phyloP scores from a whole-genome alignment of 225 moss, liverwort and hornwort species.

The Sphagnum tenellum region DNA sequence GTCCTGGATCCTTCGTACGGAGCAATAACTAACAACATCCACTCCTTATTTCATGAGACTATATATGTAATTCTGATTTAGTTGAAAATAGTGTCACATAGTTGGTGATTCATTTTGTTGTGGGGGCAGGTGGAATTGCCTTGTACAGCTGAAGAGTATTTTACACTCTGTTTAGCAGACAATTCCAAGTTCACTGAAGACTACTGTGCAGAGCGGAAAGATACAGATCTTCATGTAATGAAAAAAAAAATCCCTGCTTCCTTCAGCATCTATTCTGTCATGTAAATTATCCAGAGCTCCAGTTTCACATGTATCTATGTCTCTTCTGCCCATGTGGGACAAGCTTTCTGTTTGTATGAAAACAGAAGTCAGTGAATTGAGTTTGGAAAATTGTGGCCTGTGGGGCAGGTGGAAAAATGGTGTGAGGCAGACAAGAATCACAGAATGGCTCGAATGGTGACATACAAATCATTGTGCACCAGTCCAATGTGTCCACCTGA shows the following conservation, averaged over 20 bases:
- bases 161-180: slow-evolving; percentile 35
- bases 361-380: neutral
- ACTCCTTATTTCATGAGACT: too few relatives aligned
- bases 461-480: slow-evolving; percentile 59
- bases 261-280: too few relatives aligned
- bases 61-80: too few relatives aligned
- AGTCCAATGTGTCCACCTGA: slow-evolving; percentile 98
- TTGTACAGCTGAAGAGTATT: slow-evolving; percentile 60
- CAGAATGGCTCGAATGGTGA: slow-evolving; percentile 61
- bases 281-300: too few relatives aligned
- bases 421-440: slow-evolving; percentile 43
- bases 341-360: too few relatives aligned
- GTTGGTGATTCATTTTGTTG: too few relatives aligned
- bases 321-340: too few relatives aligned
- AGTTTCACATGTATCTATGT: too few relatives aligned
- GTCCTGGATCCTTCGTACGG: too few relatives aligned
- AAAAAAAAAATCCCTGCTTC: too few relatives aligned
- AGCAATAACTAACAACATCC: too few relatives aligned
- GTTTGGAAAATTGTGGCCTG: neutral
- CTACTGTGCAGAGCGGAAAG: slow-evolving; percentile 51
- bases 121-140: slow-evolving; percentile 54
- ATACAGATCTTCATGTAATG: slow-evolving; percentile 54
- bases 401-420: slow-evolving; percentile 53
- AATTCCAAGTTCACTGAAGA: slow-evolving; percentile 48
- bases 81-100: neutral